Conservation (phyloP, 345 rosid genomes). For the Lepidium africanum region DNA sequence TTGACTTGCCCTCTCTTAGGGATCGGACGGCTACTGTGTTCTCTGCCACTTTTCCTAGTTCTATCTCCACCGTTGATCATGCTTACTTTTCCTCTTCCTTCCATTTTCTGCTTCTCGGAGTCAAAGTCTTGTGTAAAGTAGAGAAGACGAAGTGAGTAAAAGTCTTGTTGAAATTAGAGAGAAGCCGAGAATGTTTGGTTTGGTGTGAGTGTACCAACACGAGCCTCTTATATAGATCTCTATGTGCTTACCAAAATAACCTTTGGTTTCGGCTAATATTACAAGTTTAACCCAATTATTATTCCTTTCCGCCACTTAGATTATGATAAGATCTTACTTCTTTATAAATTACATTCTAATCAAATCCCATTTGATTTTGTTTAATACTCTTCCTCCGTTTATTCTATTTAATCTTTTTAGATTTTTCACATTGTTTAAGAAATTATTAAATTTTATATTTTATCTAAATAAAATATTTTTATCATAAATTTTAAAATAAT, state of each 20-base stretch:
- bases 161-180: background rate
- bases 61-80: constrained; percentile 26
- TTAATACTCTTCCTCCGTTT: too few relatives aligned
- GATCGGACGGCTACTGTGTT: constrained; percentile 40
- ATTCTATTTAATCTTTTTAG: too few relatives aligned
- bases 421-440: too few relatives aligned
- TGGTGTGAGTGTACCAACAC: background rate
- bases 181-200: constrained; percentile 9
- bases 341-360: background rate
- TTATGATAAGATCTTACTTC: constrained; percentile 3
- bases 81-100: constrained; percentile 17
- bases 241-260: background rate
- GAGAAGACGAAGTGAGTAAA: background rate
- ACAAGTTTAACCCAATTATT: background rate
- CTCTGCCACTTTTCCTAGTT: constrained; percentile 18
- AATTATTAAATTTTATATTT: too few relatives aligned
- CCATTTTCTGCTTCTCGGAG: constrained; percentile 31
- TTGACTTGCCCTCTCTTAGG: constrained; percentile 78
- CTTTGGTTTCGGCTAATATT: constrained; percentile 12
- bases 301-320: background rate
- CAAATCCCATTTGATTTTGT: background rate
- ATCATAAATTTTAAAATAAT: too few relatives aligned
- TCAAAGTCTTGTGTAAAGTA: background rate
- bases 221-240: constrained; percentile 3
- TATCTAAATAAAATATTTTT: too few relatives aligned